A percentile compares a stretch with the other conserved stretches of the same genome.
phyloP scores from a whole-genome alignment of 2,329 filamentous ascomycete species.

The Ophiostoma populinum region DNA sequence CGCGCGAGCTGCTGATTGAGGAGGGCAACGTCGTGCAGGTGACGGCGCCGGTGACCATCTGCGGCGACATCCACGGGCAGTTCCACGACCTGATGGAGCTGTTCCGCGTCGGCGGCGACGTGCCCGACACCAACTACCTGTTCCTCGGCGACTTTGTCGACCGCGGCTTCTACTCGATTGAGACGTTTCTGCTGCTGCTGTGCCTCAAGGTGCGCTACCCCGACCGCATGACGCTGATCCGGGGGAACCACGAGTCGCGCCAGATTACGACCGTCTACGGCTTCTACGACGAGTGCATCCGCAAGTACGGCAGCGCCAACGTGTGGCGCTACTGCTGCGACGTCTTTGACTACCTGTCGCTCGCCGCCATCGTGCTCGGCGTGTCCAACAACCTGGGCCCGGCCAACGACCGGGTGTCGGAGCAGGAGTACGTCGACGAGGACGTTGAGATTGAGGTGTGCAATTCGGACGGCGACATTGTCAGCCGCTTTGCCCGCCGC shows the following conservation, averaged over 20 bases:
- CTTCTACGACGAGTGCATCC: slow-evolving; percentile 92
- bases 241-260: slow-evolving; percentile 88
- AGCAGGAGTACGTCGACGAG: slow-evolving; percentile 37
- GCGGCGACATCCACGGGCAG: slow-evolving; percentile 91
- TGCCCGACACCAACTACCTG: slow-evolving; percentile 88
- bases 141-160: slow-evolving; percentile 86
- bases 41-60: slow-evolving; percentile 92
- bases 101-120: slow-evolving; percentile 82
- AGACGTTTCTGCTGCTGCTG: slow-evolving; percentile 87
- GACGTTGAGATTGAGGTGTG: slow-evolving; percentile 89
- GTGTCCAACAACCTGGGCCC: slow-evolving; percentile 47
- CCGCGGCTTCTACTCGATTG: slow-evolving; percentile 92
- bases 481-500: slow-evolving; percentile 42
- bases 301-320: slow-evolving; percentile 92
- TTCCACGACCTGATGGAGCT: slow-evolving; percentile 96
- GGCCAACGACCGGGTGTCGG: slow-evolving; percentile 27
- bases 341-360: slow-evolving; percentile 89
- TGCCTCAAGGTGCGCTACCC: slow-evolving; percentile 96
- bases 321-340: slow-evolving; percentile 97
- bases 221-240: slow-evolving; percentile 88
- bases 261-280: slow-evolving; percentile 97
- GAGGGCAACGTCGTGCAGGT: slow-evolving; percentile 96
- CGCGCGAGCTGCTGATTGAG: slow-evolving; percentile 86
- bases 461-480: slow-evolving; percentile 64
- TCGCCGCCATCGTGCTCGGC: slow-evolving; percentile 81